A percentile compares a stretch with the other conserved stretches of the same genome.
These are phyloP conservation scores for Akanthomyces lecanii DNA, from an alignment of 2,329 filamentous ascomycete genomes.

Conservation along the genomic window DNA sequence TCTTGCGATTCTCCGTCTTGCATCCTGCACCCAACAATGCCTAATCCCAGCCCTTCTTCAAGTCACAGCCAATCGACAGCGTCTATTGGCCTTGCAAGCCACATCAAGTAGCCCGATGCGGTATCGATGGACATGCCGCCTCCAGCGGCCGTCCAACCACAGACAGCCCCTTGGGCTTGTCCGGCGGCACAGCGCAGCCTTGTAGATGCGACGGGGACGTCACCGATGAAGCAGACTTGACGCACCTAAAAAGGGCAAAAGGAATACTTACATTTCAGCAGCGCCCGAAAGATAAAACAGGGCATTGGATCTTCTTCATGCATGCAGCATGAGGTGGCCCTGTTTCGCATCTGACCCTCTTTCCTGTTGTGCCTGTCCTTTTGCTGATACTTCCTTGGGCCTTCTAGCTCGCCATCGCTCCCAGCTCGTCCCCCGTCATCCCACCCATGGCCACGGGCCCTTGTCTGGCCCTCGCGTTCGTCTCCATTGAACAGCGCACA, in stretches of 20 bases:
- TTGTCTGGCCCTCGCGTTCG: not conserved
- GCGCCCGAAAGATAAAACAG: not conserved
- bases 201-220: not conserved
- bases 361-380: not conserved
- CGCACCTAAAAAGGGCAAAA: not conserved
- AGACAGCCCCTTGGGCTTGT: not conserved
- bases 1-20: not conserved
- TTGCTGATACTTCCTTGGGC: not conserved
- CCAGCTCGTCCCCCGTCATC: not conserved
- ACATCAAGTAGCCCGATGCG: not conserved
- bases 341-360: not conserved
- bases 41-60: not conserved
- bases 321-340: not conserved
- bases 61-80: not conserved
- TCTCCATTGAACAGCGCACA: not conserved
- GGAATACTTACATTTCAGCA: not conserved
- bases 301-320: slow-evolving; percentile 6
- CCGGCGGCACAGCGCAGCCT: not conserved
- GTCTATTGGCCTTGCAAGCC: not conserved
- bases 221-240: slow-evolving; percentile 8
- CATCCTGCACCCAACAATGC: not conserved
- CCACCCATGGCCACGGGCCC: not conserved
- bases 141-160: not conserved
- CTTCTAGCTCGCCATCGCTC: not conserved
- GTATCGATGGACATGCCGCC: not conserved